A percentile compares a stretch with the other conserved stretches of the same genome.
These are phyloP conservation scores for Saturnispora kantuleensis DNA, from an alignment of 805 yeast species.

Conservation along the genomic window DNA sequence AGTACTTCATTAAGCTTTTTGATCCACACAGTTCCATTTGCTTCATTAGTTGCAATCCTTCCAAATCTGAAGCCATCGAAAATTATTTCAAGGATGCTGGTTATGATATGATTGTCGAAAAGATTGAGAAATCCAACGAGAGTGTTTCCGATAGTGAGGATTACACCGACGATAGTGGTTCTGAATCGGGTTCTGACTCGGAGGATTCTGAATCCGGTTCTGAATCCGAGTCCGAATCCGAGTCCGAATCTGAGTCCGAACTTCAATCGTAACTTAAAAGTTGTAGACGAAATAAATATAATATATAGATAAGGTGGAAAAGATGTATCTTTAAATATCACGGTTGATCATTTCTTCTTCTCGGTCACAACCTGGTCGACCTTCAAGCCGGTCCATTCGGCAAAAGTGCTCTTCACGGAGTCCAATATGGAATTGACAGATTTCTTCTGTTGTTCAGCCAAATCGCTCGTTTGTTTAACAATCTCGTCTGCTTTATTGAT, in stretches of 20 bases:
- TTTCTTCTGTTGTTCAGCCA: constrained; percentile 32
- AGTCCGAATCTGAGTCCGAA: constrained; percentile 2
- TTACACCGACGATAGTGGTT: constrained; percentile 21
- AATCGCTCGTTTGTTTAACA: constrained; percentile 33
- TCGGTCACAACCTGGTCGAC: constrained; percentile 53
- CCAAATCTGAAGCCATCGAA: constrained; percentile 39
- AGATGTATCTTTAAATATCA: background rate
- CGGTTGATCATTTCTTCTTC: constrained; percentile 23
- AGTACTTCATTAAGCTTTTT: constrained; percentile 60
- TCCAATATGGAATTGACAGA: constrained; percentile 24
- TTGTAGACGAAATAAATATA: background rate
- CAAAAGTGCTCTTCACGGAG: constrained; percentile 35
- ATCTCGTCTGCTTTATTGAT: constrained; percentile 36
- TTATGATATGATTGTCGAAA: constrained; percentile 51
- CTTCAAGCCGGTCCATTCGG: constrained; percentile 57
- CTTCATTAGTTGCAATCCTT: constrained; percentile 67
- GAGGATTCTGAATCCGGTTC: constrained; percentile 13
- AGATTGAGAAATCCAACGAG: constrained; percentile 30
- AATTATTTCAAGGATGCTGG: constrained; percentile 41
- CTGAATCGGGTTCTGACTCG: constrained; percentile 12
- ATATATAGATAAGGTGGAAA: background rate
- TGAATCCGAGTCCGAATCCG: constrained; percentile 9
- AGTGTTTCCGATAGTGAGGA: constrained; percentile 26
- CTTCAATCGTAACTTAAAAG: background rate
- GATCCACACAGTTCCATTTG: constrained; percentile 43